Base-by-base conservation (phyloP, 176 grass and related monocot species). In the Coix lacrymajobi region DNA sequence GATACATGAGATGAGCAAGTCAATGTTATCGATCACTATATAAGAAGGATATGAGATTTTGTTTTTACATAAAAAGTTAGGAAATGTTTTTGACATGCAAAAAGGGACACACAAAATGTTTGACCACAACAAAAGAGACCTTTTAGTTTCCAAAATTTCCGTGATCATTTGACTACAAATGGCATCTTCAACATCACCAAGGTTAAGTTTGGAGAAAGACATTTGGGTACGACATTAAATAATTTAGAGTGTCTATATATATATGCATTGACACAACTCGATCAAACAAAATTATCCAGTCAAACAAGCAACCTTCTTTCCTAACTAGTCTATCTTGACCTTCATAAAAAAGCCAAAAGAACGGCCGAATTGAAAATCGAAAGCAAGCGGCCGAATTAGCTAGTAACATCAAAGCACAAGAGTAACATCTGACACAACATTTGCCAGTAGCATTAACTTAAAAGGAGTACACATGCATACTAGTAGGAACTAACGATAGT, bases 401-500 rank as follows among this genome's bases (percentile, higher is more conserved):
- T 62, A 76, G 54, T 45, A 5, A 62, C 10, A 74, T n/a, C 26
- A 49, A 68, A 87, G 24, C 31, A 79, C 8, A 68, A 46, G 61
- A 62, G 29, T 37, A 72, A 14, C 45, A 57, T 57, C 0, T 51
- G 33, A 20, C 79, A 81, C n/a, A 86, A 63, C 45, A 56, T 82
- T 71, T 72, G 65, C 25, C 20, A 66, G 41, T 67, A 81, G 25
- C 48, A 40, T 16, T 73, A 67, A 39, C 70, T 32, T 83, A 74
- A 69, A n/a, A 71, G 51, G 15, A 62, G 63, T 66, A 83, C 83
- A 81, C 26, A 46, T 82, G 73, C 34, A 78, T 67, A 72, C 39
- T 40, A 80, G 20, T 38, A 46, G 44, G 48, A 51, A 72, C 28
- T 70, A 77, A 52, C 6, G 48, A 54, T 60, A 66, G 54, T 32